Base-by-base conservation (phyloP, 1,284 basidiomycete species). In the Tausonia pullulans region DNA sequence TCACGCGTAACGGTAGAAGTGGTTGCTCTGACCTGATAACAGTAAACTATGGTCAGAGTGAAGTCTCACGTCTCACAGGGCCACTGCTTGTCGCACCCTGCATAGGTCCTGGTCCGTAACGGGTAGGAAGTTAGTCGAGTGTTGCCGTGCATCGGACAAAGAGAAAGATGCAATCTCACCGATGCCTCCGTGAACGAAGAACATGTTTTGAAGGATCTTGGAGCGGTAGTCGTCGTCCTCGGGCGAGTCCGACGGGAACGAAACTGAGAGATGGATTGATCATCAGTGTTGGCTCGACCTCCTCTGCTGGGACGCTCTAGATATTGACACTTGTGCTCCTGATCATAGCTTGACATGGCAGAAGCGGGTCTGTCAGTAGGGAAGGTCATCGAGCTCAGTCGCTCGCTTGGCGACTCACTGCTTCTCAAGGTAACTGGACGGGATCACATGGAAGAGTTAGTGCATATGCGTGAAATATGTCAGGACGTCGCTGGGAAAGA, bases 191-290 rank as follows among this genome's bases (percentile, higher is more conserved):
- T 65, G 63, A 11, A 65, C 60, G 44, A 65, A 61, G 51, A 89
- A 87, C 58, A 90, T 84, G 88, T 88, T 91, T 71, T 87, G 86
- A 16, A 87, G 71, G 73, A 83, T 79, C 73, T 85, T 81, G 71
- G 82, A 84, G 52, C 72, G 69, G 70, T 68, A 78, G 68, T 80
- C 77, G 10, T 80, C 75, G 39, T 78, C 71, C 52, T 77, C 74
- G n/a, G 74, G 69, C 0, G 78, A 74, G 69, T 74, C 72, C 50
- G 79, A 76, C 9, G 62, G 27, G 72, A 83, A 85, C 68, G 76
- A 79, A 69, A 87, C 27, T 27, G 27, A 2, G 27, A 27, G 27
- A 27, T 27, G 2, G 27, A 27, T 27, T 27, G 27, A 27, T 27
- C 27, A 27, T 27, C 27, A 27, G 27, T 27, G 27, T 27, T 27